phyloP scores from a whole-genome alignment of 768 basidiomycete species.

The Sarcodon sp. region DNA sequence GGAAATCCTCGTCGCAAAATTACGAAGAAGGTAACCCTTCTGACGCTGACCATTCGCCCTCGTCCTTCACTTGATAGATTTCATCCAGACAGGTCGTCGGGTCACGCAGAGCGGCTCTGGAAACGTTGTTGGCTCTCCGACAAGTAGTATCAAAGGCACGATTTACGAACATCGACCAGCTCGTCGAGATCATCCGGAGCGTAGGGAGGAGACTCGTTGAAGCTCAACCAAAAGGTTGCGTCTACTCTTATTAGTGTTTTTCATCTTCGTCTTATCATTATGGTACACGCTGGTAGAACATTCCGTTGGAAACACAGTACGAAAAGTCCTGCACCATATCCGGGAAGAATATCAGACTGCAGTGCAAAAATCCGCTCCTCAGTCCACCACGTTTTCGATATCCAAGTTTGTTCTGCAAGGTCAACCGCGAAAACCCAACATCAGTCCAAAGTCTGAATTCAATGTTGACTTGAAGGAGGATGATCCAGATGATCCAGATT shows the following conservation, averaged over 20 bases:
- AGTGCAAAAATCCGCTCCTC: slow-evolving; percentile 29
- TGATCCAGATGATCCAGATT: slow-evolving; percentile 66
- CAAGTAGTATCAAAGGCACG: slow-evolving; percentile 82
- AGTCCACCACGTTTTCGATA: slow-evolving; percentile 44
- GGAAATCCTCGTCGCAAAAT: slow-evolving; percentile 54
- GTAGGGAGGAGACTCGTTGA: slow-evolving; percentile 76
- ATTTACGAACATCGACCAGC: slow-evolving; percentile 78
- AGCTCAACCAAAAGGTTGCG: slow-evolving; percentile 86
- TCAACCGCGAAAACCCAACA: slow-evolving; percentile 42
- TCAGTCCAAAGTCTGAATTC: slow-evolving; percentile 31
- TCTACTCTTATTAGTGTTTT: slow-evolving; percentile 1
- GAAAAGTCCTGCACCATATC: slow-evolving; percentile 87
- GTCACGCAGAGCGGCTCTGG: slow-evolving; percentile 78
- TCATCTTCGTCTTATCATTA: slow-evolving; percentile 1
- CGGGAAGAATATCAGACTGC: slow-evolving; percentile 92
- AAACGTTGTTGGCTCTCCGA: slow-evolving; percentile 78
- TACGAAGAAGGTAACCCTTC: slow-evolving; percentile 54
- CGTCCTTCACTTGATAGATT: background rate
- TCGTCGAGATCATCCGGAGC: slow-evolving; percentile 64
- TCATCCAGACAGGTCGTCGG: slow-evolving; percentile 81
- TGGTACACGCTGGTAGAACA: slow-evolving; percentile 46
- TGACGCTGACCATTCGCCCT: slow-evolving; percentile 6
- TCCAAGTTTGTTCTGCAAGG: slow-evolving; percentile 76
- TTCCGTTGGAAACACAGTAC: slow-evolving; percentile 88
- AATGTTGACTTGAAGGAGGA: slow-evolving; percentile 52